Percentiles rank a stretch among this genome's conserved stretches.
Conservation (phyloP, 371 early-diverging fungal genomes). For the Syncephalastrum racemosum region DNA sequence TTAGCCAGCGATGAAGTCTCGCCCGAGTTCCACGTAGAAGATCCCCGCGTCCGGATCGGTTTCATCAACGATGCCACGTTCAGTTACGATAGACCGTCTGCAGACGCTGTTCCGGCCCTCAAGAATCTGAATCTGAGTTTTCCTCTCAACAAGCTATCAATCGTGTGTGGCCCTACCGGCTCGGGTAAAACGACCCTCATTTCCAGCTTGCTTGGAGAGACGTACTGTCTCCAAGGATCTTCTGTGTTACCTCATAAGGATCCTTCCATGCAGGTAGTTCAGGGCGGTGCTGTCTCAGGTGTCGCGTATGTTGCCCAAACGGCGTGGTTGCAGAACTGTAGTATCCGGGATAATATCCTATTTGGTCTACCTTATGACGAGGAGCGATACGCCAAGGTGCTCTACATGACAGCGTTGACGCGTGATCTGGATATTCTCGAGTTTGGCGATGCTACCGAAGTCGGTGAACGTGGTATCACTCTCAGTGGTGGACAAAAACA, state of each 20-base stretch:
- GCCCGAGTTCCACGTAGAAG: not conserved
- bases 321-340: conserved; percentile 82
- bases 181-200: conserved; percentile 80
- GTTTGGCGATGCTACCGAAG: conserved; percentile 86
- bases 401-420: conserved; percentile 71
- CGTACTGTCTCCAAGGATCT: conserved; percentile 41
- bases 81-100: conserved; percentile 40
- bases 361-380: conserved; percentile 72
- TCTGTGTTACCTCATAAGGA: conserved; percentile 48
- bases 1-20: conserved; percentile 71
- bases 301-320: conserved; percentile 79
- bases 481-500: conserved; percentile 89
- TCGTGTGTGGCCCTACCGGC: conserved; percentile 79
- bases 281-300: conserved; percentile 46
- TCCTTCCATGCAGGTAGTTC: not conserved
- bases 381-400: conserved; percentile 60
- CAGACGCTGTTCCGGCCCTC: conserved; percentile 38
- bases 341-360: conserved; percentile 79
- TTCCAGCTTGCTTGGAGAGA: conserved; percentile 61
- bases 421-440: conserved; percentile 82
- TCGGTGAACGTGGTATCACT: conserved; percentile 88
- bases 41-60: conserved; percentile 26
- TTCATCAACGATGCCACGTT: conserved; percentile 54
- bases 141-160: conserved; percentile 65
- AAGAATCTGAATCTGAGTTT: conserved; percentile 59